Evolutionary conservation across 177 flowering plant species (phyloP).

Genomic region (Tripterygium wilfordii): DNA sequence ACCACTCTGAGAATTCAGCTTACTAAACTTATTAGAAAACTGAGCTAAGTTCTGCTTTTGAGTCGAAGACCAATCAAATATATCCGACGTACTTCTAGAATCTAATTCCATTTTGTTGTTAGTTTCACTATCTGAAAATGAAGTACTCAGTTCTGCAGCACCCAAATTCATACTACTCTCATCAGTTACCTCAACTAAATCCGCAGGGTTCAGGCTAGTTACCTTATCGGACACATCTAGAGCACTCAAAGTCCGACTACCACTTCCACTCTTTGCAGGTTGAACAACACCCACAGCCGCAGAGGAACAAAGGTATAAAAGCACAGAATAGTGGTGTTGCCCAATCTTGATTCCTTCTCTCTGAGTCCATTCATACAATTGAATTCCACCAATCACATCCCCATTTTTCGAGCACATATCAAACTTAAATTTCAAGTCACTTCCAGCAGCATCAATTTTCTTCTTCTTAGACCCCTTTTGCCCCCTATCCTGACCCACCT

Average conservation of each 20-base stretch:
- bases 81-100: slow-evolving; percentile 4
- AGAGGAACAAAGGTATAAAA: slow-evolving; percentile 79
- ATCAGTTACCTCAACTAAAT: slow-evolving; percentile 9
- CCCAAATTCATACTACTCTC: slow-evolving; percentile 1
- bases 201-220: slow-evolving; percentile 6
- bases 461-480: slow-evolving; percentile 28
- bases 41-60: slow-evolving; percentile 6
- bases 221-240: slow-evolving; percentile 12
- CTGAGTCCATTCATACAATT: slow-evolving; percentile 55
- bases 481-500: slow-evolving; percentile 19
- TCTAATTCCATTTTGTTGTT: slow-evolving; percentile 6
- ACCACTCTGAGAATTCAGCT: slow-evolving; percentile 15
- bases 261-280: slow-evolving; percentile 77
- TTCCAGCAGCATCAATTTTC: slow-evolving; percentile 24
- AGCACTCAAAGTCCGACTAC: slow-evolving; percentile 25
- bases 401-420: slow-evolving; percentile 82
- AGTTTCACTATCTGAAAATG: slow-evolving; percentile 5
- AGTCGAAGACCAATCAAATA: slow-evolving; percentile 2
- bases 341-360: slow-evolving; percentile 50
- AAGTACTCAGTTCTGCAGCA: neutral
- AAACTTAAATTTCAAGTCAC: slow-evolving; percentile 34
- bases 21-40: slow-evolving; percentile 5
- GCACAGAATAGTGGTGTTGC: slow-evolving; percentile 73
- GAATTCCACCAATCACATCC: slow-evolving; percentile 66
- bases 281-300: slow-evolving; percentile 72